Base-by-base conservation (phyloP, 768 basidiomycete genomes). In the Lactarius pseudohatsudake region DNA sequence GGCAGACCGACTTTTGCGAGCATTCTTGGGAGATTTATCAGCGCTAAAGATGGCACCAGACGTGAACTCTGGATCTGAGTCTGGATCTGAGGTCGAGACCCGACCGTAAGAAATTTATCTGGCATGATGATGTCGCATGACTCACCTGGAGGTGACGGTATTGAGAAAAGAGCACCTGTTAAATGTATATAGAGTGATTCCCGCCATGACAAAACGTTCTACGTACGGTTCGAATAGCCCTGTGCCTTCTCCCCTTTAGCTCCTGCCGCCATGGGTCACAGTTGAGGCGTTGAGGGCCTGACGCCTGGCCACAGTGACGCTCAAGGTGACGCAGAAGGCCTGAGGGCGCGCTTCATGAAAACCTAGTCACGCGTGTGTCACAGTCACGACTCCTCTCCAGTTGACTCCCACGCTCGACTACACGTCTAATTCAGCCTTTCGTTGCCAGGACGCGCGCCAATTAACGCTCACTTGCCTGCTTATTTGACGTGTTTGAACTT, bases 51-150 rank as follows among this genome's bases (percentile, higher is more conserved):
- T 79, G 8, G 72, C 65, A 1, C 81, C 81, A 3, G 82, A 76
- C 32, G 76, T 78, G 69, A 85, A 85, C 57, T 84, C 83, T 38
- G 81, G 77, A 70, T 85, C 83, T 0, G 82, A 81, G 70, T 84
- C 83, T 2, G 73, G 67, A 60, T 82, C 83, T 80, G 41, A 40
- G 34, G 36, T 22, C 16, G 1, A 38, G 53, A 43, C 36, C 13
- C 56, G 50, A 36, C 20, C 22, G 58, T 54, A 11, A 55, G 30
- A 30, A 3, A 15, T 7, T 16, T 20, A 32, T 22, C 56, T 4
- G 15, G 26, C 18, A 40, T 43, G 47, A n/a, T 36, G 9, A 32
- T 7, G 30, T 45, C 15, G 38, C 18, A n/a, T 9, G 20, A 58
- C 57, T 4, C 69, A 76, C 79, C 78, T 72, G 77, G 70, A 41